Conservation (phyloP, 345 rosid genomes). For the Luvunga scandens region DNA sequence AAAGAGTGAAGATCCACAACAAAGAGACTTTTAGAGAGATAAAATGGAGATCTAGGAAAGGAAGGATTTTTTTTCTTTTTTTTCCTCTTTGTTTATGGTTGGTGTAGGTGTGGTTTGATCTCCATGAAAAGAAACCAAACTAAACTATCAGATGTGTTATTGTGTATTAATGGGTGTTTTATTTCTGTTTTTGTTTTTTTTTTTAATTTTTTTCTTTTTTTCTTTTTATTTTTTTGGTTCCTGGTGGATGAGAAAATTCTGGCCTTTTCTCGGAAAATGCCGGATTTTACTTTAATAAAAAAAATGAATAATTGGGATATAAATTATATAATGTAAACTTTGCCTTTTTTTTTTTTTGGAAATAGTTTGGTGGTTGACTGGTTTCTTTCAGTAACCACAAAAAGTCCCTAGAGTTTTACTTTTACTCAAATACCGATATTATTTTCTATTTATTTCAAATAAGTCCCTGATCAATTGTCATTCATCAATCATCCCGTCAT, state of each 20-base stretch:
- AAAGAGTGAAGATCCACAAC: conserved; percentile 15
- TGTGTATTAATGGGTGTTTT: neutral
- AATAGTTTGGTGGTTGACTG: neutral
- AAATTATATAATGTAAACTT: neutral
- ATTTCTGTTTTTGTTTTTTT: neutral
- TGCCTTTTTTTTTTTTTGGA: neutral
- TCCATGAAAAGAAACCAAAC: neutral
- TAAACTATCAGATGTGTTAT: neutral
- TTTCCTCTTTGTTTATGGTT: neutral
- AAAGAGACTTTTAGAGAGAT: conserved; percentile 2
- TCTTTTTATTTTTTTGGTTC: conserved; percentile 9
- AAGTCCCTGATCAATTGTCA: too few species aligned
- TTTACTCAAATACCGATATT: too few species aligned
- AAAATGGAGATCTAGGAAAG: conserved; percentile 3
- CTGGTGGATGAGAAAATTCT: conserved; percentile 34
- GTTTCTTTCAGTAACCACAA: too few species aligned
- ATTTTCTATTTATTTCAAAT: too few species aligned
- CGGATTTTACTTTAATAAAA: conserved; percentile 11
- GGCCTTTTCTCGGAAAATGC: conserved; percentile 33
- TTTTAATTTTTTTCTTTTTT: neutral
- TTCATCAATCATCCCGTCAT: too few species aligned
- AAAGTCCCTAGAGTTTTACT: too few species aligned
- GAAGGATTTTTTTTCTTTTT: neutral
- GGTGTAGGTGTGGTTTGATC: conserved; percentile 1
- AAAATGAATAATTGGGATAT: neutral